Percentiles rank a stretch among this genome's conserved stretches.
Conservation (phyloP, 2,329 filamentous ascomycete genomes). For the Stachybotrys elegans region DNA sequence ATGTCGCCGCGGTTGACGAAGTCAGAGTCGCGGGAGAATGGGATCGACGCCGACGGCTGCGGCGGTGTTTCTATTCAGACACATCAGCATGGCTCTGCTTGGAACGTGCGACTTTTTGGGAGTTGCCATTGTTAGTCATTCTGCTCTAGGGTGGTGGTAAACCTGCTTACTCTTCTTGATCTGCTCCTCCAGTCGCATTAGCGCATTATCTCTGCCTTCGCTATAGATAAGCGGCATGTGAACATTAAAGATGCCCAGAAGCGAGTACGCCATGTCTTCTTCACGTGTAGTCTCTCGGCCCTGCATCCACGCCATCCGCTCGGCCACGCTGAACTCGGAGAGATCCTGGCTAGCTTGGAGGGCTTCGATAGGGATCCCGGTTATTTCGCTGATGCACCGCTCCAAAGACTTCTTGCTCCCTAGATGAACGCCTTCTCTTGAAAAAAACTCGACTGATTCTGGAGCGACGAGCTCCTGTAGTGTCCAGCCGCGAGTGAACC, state of each 20-base stretch:
- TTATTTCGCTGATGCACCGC: neutral
- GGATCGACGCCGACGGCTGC: slow-evolving; percentile 9
- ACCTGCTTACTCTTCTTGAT: too few species aligned
- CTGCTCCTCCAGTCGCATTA: neutral
- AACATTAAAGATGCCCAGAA: neutral
- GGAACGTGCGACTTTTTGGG: too few species aligned
- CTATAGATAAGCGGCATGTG: neutral
- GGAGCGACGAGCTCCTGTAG: neutral
- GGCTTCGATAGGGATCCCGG: neutral
- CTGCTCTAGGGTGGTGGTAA: too few species aligned
- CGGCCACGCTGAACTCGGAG: neutral
- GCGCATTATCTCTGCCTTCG: neutral
- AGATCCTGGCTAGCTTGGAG: slow-evolving; percentile 1
- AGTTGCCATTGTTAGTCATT: too few species aligned
- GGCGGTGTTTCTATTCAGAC: neutral
- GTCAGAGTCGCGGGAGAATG: slow-evolving; percentile 23
- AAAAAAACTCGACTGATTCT: neutral
- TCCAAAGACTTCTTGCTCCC: neutral
- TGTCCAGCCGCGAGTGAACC: slow-evolving; percentile 11
- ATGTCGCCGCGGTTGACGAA: slow-evolving; percentile 24
- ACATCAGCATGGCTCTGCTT: neutral
- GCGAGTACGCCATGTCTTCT: neutral
- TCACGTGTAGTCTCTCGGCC: neutral
- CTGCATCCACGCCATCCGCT: neutral
- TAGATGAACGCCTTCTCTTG: neutral